Evolutionary conservation across 1,284 basidiomycete species (phyloP).

Genomic region (Malassezia sympodialis): DNA sequence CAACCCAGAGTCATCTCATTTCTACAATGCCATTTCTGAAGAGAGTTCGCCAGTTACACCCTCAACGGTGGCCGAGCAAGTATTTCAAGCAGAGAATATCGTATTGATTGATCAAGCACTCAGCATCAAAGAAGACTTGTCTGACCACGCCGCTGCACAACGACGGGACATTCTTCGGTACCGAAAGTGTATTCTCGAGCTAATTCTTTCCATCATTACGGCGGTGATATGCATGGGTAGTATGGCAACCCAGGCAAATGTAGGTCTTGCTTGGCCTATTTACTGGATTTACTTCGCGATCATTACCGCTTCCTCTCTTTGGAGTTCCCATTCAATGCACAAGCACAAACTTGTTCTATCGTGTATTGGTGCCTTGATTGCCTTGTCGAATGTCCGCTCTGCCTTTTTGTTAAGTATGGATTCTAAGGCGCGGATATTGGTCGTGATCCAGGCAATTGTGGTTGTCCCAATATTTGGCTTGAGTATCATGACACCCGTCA

Average conservation of each 20-base stretch:
- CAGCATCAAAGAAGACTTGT: conserved; percentile 22
- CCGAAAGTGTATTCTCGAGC: conserved; percentile 27
- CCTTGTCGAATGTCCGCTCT: conserved; percentile 37
- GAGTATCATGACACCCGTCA: conserved; percentile 32
- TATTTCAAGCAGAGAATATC: conserved; percentile 44
- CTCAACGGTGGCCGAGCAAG: conserved; percentile 10
- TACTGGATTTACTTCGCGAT: conserved; percentile 33
- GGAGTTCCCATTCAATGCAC: conserved; percentile 26
- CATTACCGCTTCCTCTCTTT: conserved; percentile 25
- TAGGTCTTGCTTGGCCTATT: conserved; percentile 22
- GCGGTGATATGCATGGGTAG: conserved; percentile 23
- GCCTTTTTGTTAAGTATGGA: conserved; percentile 15
- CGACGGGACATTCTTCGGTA: conserved; percentile 18
- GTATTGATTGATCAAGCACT: conserved; percentile 45
- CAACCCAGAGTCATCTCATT: conserved; percentile 12
- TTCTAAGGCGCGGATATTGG: not conserved
- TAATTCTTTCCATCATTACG: conserved; percentile 21
- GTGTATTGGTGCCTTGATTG: conserved; percentile 23
- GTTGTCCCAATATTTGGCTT: conserved; percentile 22
- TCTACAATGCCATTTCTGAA: conserved; percentile 2
- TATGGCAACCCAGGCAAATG: conserved; percentile 17
- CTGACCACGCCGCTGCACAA: conserved; percentile 3
- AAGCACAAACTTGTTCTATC: conserved; percentile 35
- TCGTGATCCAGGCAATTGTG: conserved; percentile 20
- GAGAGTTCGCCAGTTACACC: not conserved